A percentile compares a stretch with the other conserved stretches of the same genome.
These are phyloP conservation scores for Ganoderma resinaceum DNA, from an alignment of 1,284 basidiomycete species.

Conservation along the genomic window DNA sequence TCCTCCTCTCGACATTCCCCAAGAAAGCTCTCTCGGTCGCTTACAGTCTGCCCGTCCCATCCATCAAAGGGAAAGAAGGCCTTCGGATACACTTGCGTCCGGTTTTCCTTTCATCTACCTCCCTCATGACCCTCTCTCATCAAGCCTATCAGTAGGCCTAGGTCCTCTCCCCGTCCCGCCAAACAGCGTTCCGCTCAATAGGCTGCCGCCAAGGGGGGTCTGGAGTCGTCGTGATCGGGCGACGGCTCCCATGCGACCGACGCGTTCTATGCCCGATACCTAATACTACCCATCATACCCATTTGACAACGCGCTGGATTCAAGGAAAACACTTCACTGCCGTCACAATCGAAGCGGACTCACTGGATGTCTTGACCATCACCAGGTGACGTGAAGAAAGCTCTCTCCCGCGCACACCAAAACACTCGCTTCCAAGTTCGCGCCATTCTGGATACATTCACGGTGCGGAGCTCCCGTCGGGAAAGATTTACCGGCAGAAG, in stretches of 20 bases:
- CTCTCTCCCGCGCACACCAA: background rate
- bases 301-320: constrained; percentile 40
- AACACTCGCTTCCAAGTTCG: constrained; percentile 7
- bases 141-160: constrained; percentile 32
- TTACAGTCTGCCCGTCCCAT: constrained; percentile 19
- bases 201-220: constrained; percentile 29
- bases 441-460: constrained; percentile 34
- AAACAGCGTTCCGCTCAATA: constrained; percentile 12
- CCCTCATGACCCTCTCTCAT: constrained; percentile 35
- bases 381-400: constrained; percentile 33
- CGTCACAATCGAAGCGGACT: constrained; percentile 41
- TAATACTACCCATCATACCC: constrained; percentile 36
- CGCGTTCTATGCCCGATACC: constrained; percentile 37
- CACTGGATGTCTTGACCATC: constrained; percentile 40
- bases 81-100: constrained; percentile 31
- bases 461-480: constrained; percentile 25
- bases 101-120: constrained; percentile 27
- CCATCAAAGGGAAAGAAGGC: constrained; percentile 30
- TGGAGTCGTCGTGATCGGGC: constrained; percentile 38
- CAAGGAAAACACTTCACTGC: constrained; percentile 41
- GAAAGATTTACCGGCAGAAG: constrained; percentile 26
- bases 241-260: constrained; percentile 41
- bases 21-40: background rate
- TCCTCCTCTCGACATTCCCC: background rate
- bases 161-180: background rate